A percentile compares a stretch with the other conserved stretches of the same genome.
Evolutionary conservation across 1,139 yeast genomes (phyloP).

Genomic region (Scheffersomyces titani): DNA sequence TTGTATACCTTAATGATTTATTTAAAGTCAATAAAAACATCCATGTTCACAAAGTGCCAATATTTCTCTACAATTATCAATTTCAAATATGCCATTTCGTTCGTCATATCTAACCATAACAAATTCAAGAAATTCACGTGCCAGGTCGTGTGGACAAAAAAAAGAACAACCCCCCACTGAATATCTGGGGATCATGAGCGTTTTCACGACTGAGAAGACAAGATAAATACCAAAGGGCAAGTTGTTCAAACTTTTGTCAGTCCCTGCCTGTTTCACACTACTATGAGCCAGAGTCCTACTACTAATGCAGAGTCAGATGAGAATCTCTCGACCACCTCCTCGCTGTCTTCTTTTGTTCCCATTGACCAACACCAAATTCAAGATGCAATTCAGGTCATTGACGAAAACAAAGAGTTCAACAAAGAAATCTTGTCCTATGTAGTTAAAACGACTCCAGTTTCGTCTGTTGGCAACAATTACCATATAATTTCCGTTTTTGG

Average conservation of each 20-base stretch:
- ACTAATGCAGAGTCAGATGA: slow-evolving; percentile 10
- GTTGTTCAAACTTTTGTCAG: not conserved
- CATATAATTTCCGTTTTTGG: slow-evolving; percentile 96
- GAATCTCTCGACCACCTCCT: slow-evolving; percentile 21
- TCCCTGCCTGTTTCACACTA: not conserved
- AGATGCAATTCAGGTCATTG: slow-evolving; percentile 72
- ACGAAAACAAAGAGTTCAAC: slow-evolving; percentile 73
- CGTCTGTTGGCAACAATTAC: slow-evolving; percentile 66
- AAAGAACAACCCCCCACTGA: not conserved
- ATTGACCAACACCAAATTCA: slow-evolving; percentile 30
- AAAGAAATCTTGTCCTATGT: slow-evolving; percentile 35
- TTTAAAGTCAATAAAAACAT: too few relatives aligned
- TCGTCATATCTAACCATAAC: not conserved
- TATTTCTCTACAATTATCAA: not conserved
- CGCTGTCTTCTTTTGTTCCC: slow-evolving; percentile 46
- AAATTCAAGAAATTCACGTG: not conserved
- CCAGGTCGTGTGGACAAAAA: not conserved
- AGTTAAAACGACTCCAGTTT: slow-evolving; percentile 30
- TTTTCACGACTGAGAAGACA: not conserved
- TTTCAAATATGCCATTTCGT: not conserved
- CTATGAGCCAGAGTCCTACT: slow-evolving; percentile 9
- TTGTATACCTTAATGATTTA: too few relatives aligned
- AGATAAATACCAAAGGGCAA: not conserved
- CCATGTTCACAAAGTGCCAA: too few relatives aligned
- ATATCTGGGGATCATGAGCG: not conserved